Evolutionary conservation across 2,329 filamentous ascomycete species (phyloP).

Genomic region (Chaetothyriales sp.): DNA sequence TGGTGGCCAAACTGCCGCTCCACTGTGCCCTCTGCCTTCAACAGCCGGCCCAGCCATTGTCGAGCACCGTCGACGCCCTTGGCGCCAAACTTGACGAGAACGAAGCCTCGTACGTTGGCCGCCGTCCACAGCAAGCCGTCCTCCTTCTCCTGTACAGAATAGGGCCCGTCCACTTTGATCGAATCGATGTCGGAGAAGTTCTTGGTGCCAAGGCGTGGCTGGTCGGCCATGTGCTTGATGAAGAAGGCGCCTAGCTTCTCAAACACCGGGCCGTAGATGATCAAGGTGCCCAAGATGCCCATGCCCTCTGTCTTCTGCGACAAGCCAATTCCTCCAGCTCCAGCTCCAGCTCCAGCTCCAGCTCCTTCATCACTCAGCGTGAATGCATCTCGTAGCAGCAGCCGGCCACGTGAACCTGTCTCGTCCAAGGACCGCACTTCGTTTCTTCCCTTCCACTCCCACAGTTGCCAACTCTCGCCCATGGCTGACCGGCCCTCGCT

Average conservation of each 20-base stretch:
- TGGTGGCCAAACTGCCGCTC: constrained; percentile 60
- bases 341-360: too few species aligned
- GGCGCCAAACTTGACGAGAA: constrained; percentile 83
- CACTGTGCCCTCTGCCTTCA: constrained; percentile 59
- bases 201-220: constrained; percentile 68
- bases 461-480: constrained; percentile 78
- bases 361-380: constrained; percentile 48
- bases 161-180: constrained; percentile 9
- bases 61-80: constrained; percentile 65
- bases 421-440: constrained; percentile 53
- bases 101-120: constrained; percentile 63
- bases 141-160: constrained; percentile 39
- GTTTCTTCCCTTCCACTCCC: constrained; percentile 66
- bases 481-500: constrained; percentile 71
- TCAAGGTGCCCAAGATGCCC: constrained; percentile 68
- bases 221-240: constrained; percentile 56
- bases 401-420: constrained; percentile 29
- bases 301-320: constrained; percentile 27
- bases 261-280: constrained; percentile 61
- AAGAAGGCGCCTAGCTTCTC: constrained; percentile 56
- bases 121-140: constrained; percentile 65
- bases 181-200: constrained; percentile 42
- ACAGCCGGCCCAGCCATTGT: constrained; percentile 62
- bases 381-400: constrained; percentile 75
- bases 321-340: constrained; percentile 22